These are phyloP conservation scores for Backusella circina DNA, from an alignment of 192 early-diverging fungal genomes.

Conservation along the genomic window DNA sequence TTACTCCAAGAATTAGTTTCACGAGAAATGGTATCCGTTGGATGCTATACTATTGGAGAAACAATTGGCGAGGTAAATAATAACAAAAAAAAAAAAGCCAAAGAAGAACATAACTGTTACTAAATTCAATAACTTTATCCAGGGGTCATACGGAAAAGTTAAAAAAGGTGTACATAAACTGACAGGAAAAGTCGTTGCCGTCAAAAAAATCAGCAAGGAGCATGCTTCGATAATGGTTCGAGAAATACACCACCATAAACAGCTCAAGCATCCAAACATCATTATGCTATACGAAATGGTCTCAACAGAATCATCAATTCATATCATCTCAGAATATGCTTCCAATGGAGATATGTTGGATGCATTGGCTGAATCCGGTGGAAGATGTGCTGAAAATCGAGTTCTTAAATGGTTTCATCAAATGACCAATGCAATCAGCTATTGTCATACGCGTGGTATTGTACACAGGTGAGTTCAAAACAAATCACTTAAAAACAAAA, in stretches of 20 bases:
- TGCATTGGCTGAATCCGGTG: conserved; percentile 39
- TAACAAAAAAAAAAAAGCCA: background rate
- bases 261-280: conserved; percentile 76
- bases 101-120: background rate
- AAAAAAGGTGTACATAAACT: conserved; percentile 56
- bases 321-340: conserved; percentile 77
- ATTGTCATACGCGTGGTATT: conserved; percentile 48
- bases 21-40: conserved; percentile 42
- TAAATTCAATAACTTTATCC: background rate
- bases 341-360: conserved; percentile 62
- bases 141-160: conserved; percentile 65
- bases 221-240: conserved; percentile 54
- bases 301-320: conserved; percentile 65
- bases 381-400: conserved; percentile 35
- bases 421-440: conserved; percentile 41
- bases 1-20: conserved; percentile 56
- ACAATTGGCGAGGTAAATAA: conserved; percentile 48
- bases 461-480: conserved; percentile 39
- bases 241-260: conserved; percentile 62
- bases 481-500: background rate
- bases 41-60: conserved; percentile 53
- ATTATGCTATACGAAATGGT: conserved; percentile 77
- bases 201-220: conserved; percentile 57
- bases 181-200: conserved; percentile 55
- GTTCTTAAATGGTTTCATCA: conserved; percentile 49